These are phyloP conservation scores for Penicillium sp. DNA, from an alignment of 2,329 filamentous ascomycete species.

Conservation along the genomic window DNA sequence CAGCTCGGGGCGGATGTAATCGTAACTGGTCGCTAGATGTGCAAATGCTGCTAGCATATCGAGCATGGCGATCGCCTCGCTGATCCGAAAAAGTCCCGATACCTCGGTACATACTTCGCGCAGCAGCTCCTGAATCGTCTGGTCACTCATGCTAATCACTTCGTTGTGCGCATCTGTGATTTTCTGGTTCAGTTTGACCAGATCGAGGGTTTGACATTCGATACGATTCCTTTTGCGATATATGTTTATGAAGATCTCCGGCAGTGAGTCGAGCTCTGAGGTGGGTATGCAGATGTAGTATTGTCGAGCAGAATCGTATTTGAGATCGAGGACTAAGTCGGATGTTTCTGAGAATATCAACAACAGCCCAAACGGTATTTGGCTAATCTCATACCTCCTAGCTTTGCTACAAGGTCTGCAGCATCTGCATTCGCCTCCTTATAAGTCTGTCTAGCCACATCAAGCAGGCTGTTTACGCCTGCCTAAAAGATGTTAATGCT, in stretches of 20 bases:
- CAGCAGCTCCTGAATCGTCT: slow-evolving; percentile 69
- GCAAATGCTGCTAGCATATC: slow-evolving; percentile 82
- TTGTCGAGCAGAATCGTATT: slow-evolving; percentile 72
- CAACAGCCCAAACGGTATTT: neutral
- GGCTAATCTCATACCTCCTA: slow-evolving; percentile 57
- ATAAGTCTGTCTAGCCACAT: slow-evolving; percentile 83
- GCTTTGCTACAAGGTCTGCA: slow-evolving; percentile 63
- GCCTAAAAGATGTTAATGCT: slow-evolving; percentile 50
- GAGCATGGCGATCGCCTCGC: slow-evolving; percentile 79
- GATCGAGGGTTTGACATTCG: slow-evolving; percentile 81
- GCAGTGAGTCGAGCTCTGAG: slow-evolving; percentile 62
- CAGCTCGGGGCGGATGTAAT: slow-evolving; percentile 68
- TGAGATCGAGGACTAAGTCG: slow-evolving; percentile 62
- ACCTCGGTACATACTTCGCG: slow-evolving; percentile 68
- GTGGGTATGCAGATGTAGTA: slow-evolving; percentile 71
- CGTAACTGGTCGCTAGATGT: slow-evolving; percentile 65
- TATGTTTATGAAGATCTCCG: slow-evolving; percentile 72
- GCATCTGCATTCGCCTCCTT: slow-evolving; percentile 82
- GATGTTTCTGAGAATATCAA: slow-evolving; percentile 51
- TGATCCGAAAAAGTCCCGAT: slow-evolving; percentile 73
- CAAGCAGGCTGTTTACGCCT: slow-evolving; percentile 78
- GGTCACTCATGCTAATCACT: slow-evolving; percentile 77
- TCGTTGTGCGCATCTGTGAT: slow-evolving; percentile 80
- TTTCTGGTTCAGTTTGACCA: slow-evolving; percentile 76
- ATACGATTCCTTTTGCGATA: slow-evolving; percentile 69